Evolutionary conservation across 257 asterid species (phyloP), one percentile per base, ranked within the genome.

Genomic region (Rehmannia glutinosa): DNA sequence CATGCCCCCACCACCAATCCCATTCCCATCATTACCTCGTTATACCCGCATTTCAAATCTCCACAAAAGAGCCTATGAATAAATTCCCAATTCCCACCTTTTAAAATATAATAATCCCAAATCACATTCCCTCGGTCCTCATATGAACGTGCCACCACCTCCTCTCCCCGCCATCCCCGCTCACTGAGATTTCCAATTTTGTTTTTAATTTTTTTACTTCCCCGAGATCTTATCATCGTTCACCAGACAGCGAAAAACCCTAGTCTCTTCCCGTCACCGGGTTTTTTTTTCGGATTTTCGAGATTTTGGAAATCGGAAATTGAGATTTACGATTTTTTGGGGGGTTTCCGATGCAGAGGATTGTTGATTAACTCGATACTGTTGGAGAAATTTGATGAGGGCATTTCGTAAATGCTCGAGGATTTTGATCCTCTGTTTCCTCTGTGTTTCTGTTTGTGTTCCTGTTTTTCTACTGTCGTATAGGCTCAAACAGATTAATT

Each of bases 351-450:
- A 82, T 75, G 84, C 73, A 41, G 74, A 24, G 71, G 81, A 69
- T 75, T 50, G 69, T 30, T 32, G 72, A 53, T 69, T 69, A 25
- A 62, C 72, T 36, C 65, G 66, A 61, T 66, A n/a, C n/a, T 62
- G 15, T 53, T n/a, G 10, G 60, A 12, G 55, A 47, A 52, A 62
- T 66, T 73, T 80, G 85, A 94, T 88, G 97, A 88, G 69, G 95
- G 75, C 67, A 74, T 77, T 75, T 75, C 89, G 84, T 39, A 81
- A 74, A 62, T 74, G 86, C 77, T 77, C 87, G 92, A 88, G 97
- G 96, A 87, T 84, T 72, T 80, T 77, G 77, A 85, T 94, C 97
- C 96, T 94, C 92, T 85, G 77, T 68, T 77, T 91, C 71, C 92
- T 94, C 38, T 74, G 77, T 58, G 75, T 86, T 66, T 87, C 89